Evolutionary conservation across 1,284 basidiomycete genomes (phyloP).

Genomic region (Ceratobasidium papillatum): DNA sequence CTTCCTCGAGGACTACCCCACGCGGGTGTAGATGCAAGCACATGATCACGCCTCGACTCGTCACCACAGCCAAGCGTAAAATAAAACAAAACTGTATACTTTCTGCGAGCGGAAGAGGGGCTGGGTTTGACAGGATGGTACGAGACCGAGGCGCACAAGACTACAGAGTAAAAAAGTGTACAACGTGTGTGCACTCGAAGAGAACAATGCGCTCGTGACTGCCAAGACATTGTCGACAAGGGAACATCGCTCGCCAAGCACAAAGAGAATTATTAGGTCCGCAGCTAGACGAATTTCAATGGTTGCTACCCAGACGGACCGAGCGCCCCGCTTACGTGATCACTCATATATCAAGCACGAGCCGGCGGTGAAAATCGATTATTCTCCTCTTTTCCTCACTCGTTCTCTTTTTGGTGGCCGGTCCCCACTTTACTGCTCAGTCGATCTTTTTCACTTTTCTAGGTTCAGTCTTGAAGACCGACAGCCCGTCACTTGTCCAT

Average conservation of each 20-base stretch:
- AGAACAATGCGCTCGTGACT: not conserved
- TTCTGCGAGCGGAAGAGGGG: not conserved
- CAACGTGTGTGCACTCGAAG: not conserved
- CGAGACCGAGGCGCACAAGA: not conserved
- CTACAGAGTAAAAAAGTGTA: not conserved
- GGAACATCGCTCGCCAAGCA: slow-evolving; percentile 22
- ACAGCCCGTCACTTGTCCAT: not conserved
- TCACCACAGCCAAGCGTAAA: not conserved
- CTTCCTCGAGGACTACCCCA: not conserved
- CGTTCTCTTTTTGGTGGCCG: slow-evolving; percentile 22
- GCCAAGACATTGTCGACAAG: slow-evolving; percentile 38
- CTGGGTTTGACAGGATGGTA: not conserved
- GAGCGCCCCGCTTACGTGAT: slow-evolving; percentile 4
- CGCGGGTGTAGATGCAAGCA: not conserved
- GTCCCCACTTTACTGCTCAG: slow-evolving; percentile 11
- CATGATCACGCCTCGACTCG: not conserved
- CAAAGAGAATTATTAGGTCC: not conserved
- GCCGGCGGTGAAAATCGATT: not conserved
- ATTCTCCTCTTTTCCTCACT: not conserved
- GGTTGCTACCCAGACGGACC: not conserved
- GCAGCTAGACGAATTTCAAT: slow-evolving; percentile 21
- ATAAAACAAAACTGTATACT: not conserved
- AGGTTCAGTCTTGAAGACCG: slow-evolving; percentile 13
- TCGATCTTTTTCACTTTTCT: slow-evolving; percentile 25
- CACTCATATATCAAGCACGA: not conserved